Conservation (phyloP, 1,284 basidiomycete genomes). For the Puccinia coronata region DNA sequence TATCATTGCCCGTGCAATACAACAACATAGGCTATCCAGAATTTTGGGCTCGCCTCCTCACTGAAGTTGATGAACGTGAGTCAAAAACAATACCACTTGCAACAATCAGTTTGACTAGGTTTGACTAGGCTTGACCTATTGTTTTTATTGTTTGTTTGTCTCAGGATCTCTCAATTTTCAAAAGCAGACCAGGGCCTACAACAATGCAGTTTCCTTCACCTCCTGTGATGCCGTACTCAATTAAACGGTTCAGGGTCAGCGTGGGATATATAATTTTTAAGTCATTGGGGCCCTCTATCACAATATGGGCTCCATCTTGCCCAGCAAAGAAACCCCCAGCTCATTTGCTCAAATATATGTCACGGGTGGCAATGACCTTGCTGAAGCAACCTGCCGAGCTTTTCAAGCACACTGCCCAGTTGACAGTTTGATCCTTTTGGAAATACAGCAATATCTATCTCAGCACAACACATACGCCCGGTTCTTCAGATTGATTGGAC, state of each 20-base stretch:
- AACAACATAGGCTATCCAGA: neutral
- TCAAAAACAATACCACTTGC: neutral
- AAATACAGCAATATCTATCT: neutral
- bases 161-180: neutral
- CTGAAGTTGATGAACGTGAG: neutral
- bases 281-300: slow-evolving; percentile 7
- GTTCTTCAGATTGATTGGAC: neutral
- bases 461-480: neutral
- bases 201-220: slow-evolving; percentile 18
- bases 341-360: slow-evolving; percentile 23
- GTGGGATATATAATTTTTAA: neutral
- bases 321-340: neutral
- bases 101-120: too few relatives aligned
- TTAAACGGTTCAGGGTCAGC: neutral
- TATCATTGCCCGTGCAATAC: neutral
- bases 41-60: neutral
- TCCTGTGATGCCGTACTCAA: neutral
- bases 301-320: slow-evolving; percentile 5
- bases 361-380: neutral
- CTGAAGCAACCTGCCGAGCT: neutral
- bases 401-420: neutral
- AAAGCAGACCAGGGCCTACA: neutral
- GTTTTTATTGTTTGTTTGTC: neutral
- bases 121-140: neutral
- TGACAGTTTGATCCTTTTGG: neutral